Evolutionary conservation across 2,329 filamentous ascomycete genomes (phyloP), one percentile per base, ranked within the genome.

Genomic region (Drechmeria coniospora): DNA sequence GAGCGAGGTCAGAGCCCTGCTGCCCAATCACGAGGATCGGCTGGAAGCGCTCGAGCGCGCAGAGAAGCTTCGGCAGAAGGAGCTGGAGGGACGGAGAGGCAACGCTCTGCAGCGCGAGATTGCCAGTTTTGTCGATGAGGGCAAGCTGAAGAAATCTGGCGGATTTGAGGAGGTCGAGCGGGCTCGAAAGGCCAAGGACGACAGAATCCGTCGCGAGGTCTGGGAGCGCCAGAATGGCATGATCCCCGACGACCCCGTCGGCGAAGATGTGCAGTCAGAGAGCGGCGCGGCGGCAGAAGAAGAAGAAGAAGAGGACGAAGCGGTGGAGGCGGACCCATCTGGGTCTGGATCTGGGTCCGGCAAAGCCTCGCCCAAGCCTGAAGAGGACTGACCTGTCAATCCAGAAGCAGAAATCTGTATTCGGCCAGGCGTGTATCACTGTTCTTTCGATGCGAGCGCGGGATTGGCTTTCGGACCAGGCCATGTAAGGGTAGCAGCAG

Each of bases 41-140:
- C 63, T 98, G 1, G 90, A 95, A 54, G 90, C 90, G 20, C 98
- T 98, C 39, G 86, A 95, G 51, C 74, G 90, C n/a, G 90, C 90
- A 0, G 90, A 95, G 56, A 90, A 86, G 57, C 66, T 84, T 6
- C 68, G 90, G 14, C 80, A 90, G 52, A 84, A 82, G 47, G 90
- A 98, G 48, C 66, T 98, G 1, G 79, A 82, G 48, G 76, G 62
- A 36, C 70, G 90, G 3, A 65, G 63, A 15, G 80, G 77, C 20
- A 80, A 82, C 41, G 63, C 67, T 17, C 77, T 98, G 45, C 82
- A 80, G 50, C 80, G 80, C 41, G 90, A 98, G 51, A 68, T 98
- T 7, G 70, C 73, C 11, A 67, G 57, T 18, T 98, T 95, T 47
- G 87, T 95, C 2, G 69, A 80, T 37, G 82, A 93, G 44, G 83